phyloP scores from a whole-genome alignment of 208 protist genomes.

The Sergeia podlipaevii region DNA sequence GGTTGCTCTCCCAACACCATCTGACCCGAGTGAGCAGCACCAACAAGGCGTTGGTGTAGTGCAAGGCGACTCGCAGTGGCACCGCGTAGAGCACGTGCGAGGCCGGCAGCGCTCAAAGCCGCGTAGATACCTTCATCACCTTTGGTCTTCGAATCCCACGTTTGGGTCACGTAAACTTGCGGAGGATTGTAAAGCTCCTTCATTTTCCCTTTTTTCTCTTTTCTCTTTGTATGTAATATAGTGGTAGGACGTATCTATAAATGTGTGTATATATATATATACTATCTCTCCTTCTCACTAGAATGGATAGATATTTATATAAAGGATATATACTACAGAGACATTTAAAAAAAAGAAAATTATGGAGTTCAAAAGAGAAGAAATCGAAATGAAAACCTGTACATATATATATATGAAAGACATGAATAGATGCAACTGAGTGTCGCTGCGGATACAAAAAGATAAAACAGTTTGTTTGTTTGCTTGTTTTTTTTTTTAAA shows the following conservation, averaged over 20 bases:
- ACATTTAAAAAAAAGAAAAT: neutral
- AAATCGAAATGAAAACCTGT: too few relatives aligned
- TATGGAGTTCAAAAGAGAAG: too few relatives aligned
- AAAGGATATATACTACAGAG: too few relatives aligned
- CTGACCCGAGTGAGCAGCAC: neutral
- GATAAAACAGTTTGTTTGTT: too few relatives aligned
- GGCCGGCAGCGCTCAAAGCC: conserved; percentile 55
- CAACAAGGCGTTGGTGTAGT: conserved; percentile 12
- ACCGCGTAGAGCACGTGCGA: conserved; percentile 56
- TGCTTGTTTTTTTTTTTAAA: too few relatives aligned
- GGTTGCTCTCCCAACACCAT: conserved; percentile 4
- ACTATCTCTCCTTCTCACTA: too few relatives aligned
- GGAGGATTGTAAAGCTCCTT: neutral
- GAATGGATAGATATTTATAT: too few relatives aligned
- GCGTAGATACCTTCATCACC: conserved; percentile 79
- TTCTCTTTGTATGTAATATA: neutral
- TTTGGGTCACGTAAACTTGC: conserved; percentile 9
- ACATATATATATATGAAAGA: conserved; percentile 4
- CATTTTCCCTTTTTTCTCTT: conserved; percentile 6
- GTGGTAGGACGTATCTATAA: too few relatives aligned
- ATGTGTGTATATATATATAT: too few relatives aligned
- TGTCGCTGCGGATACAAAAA: neutral
- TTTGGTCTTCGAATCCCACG: conserved; percentile 45
- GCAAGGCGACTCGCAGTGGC: conserved; percentile 51
- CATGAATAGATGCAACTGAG: neutral